Evolutionary conservation across 441 rosid species (phyloP).

Genomic region (Pelargonium australe): DNA sequence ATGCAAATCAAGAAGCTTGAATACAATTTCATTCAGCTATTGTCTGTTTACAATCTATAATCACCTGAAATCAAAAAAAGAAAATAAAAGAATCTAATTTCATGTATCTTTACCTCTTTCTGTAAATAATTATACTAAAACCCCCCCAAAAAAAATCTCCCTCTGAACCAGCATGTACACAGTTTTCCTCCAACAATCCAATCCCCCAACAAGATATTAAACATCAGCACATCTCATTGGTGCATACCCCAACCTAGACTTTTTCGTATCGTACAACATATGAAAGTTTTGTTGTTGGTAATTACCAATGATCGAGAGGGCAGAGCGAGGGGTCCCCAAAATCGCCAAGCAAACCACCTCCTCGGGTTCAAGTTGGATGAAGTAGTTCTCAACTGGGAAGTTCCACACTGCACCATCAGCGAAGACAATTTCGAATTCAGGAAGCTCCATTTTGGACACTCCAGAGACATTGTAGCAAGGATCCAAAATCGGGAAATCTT

Average conservation of each 20-base stretch:
- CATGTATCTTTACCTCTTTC: not conserved
- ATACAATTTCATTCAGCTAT: not conserved
- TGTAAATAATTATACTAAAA: too few relatives aligned
- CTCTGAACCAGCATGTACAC: constrained; percentile 12
- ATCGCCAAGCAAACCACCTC: constrained; percentile 75
- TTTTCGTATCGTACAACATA: constrained; percentile 71
- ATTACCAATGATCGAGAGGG: constrained; percentile 79
- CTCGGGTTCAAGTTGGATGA: constrained; percentile 46
- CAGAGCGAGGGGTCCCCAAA: constrained; percentile 66
- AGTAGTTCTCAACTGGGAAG: constrained; percentile 76
- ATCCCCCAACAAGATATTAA: constrained; percentile 16
- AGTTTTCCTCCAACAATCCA: constrained; percentile 16
- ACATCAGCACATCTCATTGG: constrained; percentile 73
- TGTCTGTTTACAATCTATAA: not conserved
- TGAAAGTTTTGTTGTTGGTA: constrained; percentile 97
- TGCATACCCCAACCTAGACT: constrained; percentile 80
- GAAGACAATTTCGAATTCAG: constrained; percentile 61
- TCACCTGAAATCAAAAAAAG: not conserved
- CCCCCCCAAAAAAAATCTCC: too few relatives aligned
- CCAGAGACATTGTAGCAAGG: constrained; percentile 91
- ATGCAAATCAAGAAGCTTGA: not conserved
- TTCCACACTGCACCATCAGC: constrained; percentile 80
- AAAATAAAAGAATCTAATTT: constrained; percentile 1
- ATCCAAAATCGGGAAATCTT: constrained; percentile 53
- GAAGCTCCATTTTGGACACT: constrained; percentile 45